Base-by-base conservation (phyloP, 192 early-diverging fungal genomes). In the Backusella parvicylindrica region DNA sequence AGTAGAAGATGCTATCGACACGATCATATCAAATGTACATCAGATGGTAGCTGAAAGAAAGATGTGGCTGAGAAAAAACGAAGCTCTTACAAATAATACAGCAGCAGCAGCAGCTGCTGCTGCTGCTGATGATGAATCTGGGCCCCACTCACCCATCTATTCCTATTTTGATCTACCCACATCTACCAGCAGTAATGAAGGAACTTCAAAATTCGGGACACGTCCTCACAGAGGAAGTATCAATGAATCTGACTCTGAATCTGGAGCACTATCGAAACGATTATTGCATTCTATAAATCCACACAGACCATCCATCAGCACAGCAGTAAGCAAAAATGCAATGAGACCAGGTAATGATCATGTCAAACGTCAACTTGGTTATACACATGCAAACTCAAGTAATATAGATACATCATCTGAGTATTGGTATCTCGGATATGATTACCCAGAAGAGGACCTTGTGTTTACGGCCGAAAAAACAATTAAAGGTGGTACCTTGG, bases 401-500 rank as follows among this genome's bases (percentile, higher is more conserved):
- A 32, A 2, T 15, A 21, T 35, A 13, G 32, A 49, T 32, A 53
- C 38, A 32, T 18, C 85, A 77, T 43, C 77, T 77, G 76, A 89
- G 85, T 70, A 88, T 87, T 95, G 95, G 95, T 98, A 88, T 69
- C 84, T 98, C 35, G 85, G 86, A 64, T 91, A 95, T 72, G 96
- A 97, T 70, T 93, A 92, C 75, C 70, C 77, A 2, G 84, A 91
- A 13, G 92, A 93, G 15, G 93, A 93, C 7, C 85, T 98, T 53
- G 78, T 93, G 6, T 92, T 95, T 78, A 95, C 91, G 75, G 89
- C 85, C 77, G 96, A 98, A 71, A 92, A 91, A 2, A 86, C 91
- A 70, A 94, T 98, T 40, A 92, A 91, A 74, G 97, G 95, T 68
- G 96, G 95, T 38, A 97, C 95, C 9, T 84, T 97, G 50, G 76